phyloP scores from a whole-genome alignment of 2,329 filamentous ascomycete species.

The Ophiosphaerella korrae region DNA sequence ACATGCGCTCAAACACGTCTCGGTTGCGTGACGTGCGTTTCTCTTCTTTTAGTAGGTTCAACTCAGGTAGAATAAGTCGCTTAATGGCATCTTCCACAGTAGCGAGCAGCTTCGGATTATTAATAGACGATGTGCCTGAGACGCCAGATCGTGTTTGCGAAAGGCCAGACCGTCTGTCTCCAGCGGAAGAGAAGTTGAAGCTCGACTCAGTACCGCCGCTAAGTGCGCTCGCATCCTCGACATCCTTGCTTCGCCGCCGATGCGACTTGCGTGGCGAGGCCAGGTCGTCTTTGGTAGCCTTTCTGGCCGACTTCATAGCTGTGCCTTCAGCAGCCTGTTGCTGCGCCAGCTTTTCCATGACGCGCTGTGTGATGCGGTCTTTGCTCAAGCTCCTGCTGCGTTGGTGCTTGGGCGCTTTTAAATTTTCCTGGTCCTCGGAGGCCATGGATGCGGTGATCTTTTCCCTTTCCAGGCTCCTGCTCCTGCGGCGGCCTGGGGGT shows the following conservation, averaged over 20 bases:
- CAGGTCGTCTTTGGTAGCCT: conserved; percentile 35
- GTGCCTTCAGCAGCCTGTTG: conserved; percentile 55
- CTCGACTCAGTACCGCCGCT: conserved; percentile 63
- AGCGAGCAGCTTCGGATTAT: conserved; percentile 87
- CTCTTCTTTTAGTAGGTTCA: conserved; percentile 89
- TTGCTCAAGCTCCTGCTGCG: conserved; percentile 68
- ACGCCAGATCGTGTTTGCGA: conserved; percentile 62
- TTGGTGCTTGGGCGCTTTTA: conserved; percentile 64
- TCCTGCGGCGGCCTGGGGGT: conserved; percentile 54
- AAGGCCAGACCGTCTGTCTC: conserved; percentile 62
- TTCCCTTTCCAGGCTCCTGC: conserved; percentile 56
- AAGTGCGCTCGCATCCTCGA: conserved; percentile 47
- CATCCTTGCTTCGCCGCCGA: conserved; percentile 52
- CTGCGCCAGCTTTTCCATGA: conserved; percentile 68
- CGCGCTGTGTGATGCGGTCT: conserved; percentile 70
- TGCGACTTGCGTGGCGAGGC: conserved; percentile 39
- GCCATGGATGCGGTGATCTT: conserved; percentile 29
- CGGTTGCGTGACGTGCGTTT: conserved; percentile 77
- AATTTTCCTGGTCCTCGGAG: conserved; percentile 46
- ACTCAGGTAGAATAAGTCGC: conserved; percentile 84
- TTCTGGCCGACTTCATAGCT: conserved; percentile 28
- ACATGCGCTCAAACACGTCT: conserved; percentile 69
- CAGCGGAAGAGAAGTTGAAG: conserved; percentile 63
- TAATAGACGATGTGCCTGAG: conserved; percentile 70
- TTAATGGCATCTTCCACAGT: conserved; percentile 94